Evolutionary conservation across 495 filamentous ascomycete species (phyloP).

Genomic region (Daldinia concentrica): DNA sequence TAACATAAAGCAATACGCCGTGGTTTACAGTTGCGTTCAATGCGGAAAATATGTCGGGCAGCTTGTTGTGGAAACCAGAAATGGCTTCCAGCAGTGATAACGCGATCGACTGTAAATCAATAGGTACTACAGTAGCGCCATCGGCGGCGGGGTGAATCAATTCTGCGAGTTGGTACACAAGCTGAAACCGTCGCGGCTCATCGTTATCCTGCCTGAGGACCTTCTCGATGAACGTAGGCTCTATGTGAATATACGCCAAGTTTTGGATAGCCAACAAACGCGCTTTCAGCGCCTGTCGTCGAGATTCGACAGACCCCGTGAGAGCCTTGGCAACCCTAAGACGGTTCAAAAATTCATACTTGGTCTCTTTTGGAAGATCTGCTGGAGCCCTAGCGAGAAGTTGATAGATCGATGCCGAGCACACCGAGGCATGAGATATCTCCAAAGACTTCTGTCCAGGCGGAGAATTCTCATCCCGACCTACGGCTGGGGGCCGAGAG

Average conservation of each 20-base stretch:
- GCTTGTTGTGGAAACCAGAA: constrained; percentile 76
- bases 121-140: constrained; percentile 71
- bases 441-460: constrained; percentile 70
- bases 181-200: constrained; percentile 86
- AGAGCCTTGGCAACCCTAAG: constrained; percentile 84
- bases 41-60: constrained; percentile 82
- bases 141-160: constrained; percentile 80
- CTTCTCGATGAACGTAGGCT: constrained; percentile 81
- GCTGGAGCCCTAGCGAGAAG: constrained; percentile 70
- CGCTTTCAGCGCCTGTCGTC: constrained; percentile 80
- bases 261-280: constrained; percentile 91
- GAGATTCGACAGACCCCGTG: constrained; percentile 66
- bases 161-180: constrained; percentile 91
- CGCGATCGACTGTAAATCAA: constrained; percentile 83
- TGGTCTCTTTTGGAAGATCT: constrained; percentile 73
- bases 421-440: constrained; percentile 71
- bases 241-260: constrained; percentile 85
- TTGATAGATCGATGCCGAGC: constrained; percentile 68
- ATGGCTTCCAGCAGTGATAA: constrained; percentile 83
- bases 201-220: constrained; percentile 88
- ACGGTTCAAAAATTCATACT: constrained; percentile 88
- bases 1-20: constrained; percentile 91
- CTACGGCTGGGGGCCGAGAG: constrained; percentile 41
- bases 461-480: constrained; percentile 63
- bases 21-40: constrained; percentile 95